Evolutionary conservation across 371 early-diverging fungal species (phyloP).

Genomic region (Syncephalastrum sp.): DNA sequence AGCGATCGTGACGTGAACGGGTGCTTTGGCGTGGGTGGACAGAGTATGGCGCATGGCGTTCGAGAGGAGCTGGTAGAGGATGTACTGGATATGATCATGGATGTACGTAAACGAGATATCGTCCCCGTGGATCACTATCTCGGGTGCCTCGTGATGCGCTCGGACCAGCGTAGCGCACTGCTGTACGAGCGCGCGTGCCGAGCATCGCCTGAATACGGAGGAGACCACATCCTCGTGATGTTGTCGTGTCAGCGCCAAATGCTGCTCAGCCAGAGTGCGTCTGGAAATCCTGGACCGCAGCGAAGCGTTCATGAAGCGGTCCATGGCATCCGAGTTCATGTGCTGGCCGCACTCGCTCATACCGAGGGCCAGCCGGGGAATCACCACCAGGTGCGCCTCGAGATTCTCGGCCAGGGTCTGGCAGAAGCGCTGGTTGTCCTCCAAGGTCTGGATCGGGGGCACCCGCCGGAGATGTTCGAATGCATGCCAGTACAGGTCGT

Average conservation of each 20-base stretch:
- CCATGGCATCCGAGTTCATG: constrained; percentile 55
- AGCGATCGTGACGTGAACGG: constrained; percentile 75
- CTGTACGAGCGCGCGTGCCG: constrained; percentile 55
- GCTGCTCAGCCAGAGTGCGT: constrained; percentile 83
- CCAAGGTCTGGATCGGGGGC: constrained; percentile 59
- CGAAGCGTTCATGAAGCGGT: constrained; percentile 79
- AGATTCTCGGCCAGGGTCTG: constrained; percentile 59
- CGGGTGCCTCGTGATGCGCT: constrained; percentile 24
- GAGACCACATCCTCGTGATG: constrained; percentile 24
- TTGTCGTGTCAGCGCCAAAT: constrained; percentile 63
- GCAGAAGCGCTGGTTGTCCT: constrained; percentile 74
- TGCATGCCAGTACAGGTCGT: constrained; percentile 80
- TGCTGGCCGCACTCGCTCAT: constrained; percentile 70
- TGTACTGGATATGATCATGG: constrained; percentile 86
- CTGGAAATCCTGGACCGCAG: constrained; percentile 80
- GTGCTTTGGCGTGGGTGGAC: constrained; percentile 27
- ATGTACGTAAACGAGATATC: constrained; percentile 77
- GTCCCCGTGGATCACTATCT: constrained; percentile 60
- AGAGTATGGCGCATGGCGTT: constrained; percentile 68
- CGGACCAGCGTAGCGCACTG: constrained; percentile 56
- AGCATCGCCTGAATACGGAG: constrained; percentile 58
- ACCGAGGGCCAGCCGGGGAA: constrained; percentile 80
- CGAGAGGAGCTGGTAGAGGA: constrained; percentile 77
- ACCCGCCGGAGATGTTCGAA: constrained; percentile 73
- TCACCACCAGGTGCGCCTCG: constrained; percentile 71